phyloP scores from a whole-genome alignment of 176 grass and related monocot genomes.

The Aegilops tauschii region DNA sequence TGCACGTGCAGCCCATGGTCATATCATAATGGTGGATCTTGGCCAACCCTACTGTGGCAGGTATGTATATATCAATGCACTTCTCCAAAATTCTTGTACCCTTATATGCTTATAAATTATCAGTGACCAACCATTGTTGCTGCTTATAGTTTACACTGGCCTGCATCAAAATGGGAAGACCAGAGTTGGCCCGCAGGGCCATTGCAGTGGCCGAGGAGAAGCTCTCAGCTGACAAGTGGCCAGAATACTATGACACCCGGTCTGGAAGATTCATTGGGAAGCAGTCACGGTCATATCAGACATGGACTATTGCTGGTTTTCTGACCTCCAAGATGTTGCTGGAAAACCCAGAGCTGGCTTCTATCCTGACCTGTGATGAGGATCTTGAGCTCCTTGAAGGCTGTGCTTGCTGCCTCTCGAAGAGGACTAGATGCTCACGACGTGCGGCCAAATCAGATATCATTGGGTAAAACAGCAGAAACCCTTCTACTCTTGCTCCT shows the following conservation, averaged over 20 bases:
- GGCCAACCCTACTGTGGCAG: conserved; percentile 99
- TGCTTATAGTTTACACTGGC: conserved; percentile 84
- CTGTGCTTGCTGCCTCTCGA: conserved; percentile 71
- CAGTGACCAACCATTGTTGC: conserved; percentile 9
- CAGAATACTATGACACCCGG: conserved; percentile 87
- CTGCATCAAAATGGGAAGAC: conserved; percentile 94
- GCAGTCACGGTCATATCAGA: conserved; percentile 93
- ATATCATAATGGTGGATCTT: conserved; percentile 99
- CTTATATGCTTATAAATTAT: conserved; percentile 19
- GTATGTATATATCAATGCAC: conserved; percentile 31
- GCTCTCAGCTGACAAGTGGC: conserved; percentile 86
- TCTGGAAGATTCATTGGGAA: conserved; percentile 87
- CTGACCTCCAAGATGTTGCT: conserved; percentile 87
- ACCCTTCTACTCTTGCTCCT: not conserved
- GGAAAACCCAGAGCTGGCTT: conserved; percentile 88
- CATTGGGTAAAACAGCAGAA: conserved; percentile 25
- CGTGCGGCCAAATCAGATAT: conserved; percentile 44
- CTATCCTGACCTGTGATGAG: conserved; percentile 92
- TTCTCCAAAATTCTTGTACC: not conserved
- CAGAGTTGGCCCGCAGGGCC: conserved; percentile 75
- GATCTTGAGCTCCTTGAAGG: conserved; percentile 92
- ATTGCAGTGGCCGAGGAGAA: conserved; percentile 76
- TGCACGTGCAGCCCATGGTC: conserved; percentile 87
- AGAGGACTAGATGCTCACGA: conserved; percentile 71
- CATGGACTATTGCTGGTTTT: conserved; percentile 95